Conservation (phyloP, 495 filamentous ascomycete genomes). For the Talaromyces nanjingensis region DNA sequence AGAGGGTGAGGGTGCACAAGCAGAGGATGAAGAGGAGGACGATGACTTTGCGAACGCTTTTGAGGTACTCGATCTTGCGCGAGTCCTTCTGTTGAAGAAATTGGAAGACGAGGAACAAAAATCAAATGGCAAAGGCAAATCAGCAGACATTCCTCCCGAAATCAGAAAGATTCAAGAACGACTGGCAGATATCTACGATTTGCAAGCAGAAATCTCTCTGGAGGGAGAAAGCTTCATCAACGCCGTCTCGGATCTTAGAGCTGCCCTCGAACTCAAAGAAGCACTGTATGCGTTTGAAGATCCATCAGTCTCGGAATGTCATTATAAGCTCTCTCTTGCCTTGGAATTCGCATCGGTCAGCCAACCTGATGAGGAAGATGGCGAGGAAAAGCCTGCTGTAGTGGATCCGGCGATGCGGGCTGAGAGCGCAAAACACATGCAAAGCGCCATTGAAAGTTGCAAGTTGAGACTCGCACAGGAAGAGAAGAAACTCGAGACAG, state of each 20-base stretch:
- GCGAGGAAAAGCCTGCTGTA: slow-evolving; percentile 23
- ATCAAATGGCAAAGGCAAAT: slow-evolving; percentile 43
- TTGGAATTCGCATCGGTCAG: slow-evolving; percentile 88
- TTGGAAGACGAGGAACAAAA: slow-evolving; percentile 45
- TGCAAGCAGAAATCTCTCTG: slow-evolving; percentile 87
- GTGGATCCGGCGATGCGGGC: slow-evolving; percentile 64
- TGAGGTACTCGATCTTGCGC: slow-evolving; percentile 85
- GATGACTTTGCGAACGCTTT: slow-evolving; percentile 89
- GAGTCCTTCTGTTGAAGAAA: slow-evolving; percentile 64
- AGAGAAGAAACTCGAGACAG: slow-evolving; percentile 52
- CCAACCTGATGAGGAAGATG: slow-evolving; percentile 45
- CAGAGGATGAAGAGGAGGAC: slow-evolving; percentile 63
- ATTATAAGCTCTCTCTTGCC: slow-evolving; percentile 92
- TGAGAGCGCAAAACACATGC: slow-evolving; percentile 71
- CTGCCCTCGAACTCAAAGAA: slow-evolving; percentile 67
- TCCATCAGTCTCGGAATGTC: slow-evolving; percentile 80
- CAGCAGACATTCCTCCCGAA: slow-evolving; percentile 38
- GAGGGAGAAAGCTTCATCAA: slow-evolving; percentile 85
- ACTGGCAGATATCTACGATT: slow-evolving; percentile 83
- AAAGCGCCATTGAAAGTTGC: slow-evolving; percentile 75
- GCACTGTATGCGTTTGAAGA: slow-evolving; percentile 71
- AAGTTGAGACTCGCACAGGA: slow-evolving; percentile 68
- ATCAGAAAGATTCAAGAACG: slow-evolving; percentile 67
- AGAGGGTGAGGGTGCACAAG: slow-evolving; percentile 37
- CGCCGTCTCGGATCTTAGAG: slow-evolving; percentile 72